Base-by-base conservation (phyloP, 192 early-diverging fungal species). In the Jimgerdemannia lactiflua region DNA sequence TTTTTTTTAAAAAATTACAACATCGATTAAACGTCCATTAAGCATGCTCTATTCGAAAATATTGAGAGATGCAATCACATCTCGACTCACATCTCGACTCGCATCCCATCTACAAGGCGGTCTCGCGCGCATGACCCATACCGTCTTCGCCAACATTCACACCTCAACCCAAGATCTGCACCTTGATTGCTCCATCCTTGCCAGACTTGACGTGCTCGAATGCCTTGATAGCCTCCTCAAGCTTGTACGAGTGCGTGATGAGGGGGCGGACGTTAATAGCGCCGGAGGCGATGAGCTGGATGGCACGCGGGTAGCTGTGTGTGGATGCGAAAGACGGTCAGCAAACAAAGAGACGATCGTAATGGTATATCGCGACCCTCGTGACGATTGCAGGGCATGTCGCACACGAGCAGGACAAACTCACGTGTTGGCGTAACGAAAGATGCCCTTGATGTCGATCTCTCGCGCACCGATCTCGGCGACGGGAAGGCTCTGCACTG, bases 181-280 rank as follows among this genome's bases (percentile, higher is more conserved):
- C 77, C 75, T 85, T 85, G 76, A 85, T 80, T 49, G 79, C 76
- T 67, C 77, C 77, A 40, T 82, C 74, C 8, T 77, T 71, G 49
- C 77, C 77, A 11, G 76, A 65, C 64, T 70, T 75, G 19, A 80
- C 84, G 20, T 77, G 82, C 70, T 85, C 72, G 65, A 85, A 85
- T 39, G 81, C 84, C 67, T 80, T 65, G 17, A 85, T 14, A 6
- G 81, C 76, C 41, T 83, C 75, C 10, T 83, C 67, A 19, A 85
- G 75, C 20, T 71, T 42, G 49, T 82, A 85, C 43, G 70, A 71
- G 67, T 85, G 81, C 7, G 84, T 83, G 20, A 85, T 83, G 18
- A 85, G 74, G 2, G 78, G 77, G 42, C 78, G 82, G 42, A 85
- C 74, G 43, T 82, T 75, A 74, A 85, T 78, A 14, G 74, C 54